Evolutionary conservation across 139 green algal species (phyloP).

Genomic region (Pseudopediastrum boryanum): DNA sequence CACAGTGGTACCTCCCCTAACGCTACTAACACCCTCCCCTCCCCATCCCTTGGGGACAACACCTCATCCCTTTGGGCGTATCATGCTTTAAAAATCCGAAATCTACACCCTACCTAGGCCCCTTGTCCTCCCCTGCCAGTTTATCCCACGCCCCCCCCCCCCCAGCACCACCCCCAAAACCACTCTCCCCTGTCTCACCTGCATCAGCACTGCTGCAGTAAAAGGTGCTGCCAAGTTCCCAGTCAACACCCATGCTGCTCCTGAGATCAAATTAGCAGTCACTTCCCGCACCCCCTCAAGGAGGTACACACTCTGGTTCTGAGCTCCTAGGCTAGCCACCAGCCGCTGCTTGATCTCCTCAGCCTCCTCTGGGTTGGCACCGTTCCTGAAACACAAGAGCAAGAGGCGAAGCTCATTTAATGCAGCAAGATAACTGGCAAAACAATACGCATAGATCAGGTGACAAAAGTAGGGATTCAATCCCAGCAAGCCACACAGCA

Average conservation of each 20-base stretch:
- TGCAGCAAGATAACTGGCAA: no score
- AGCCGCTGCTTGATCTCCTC: constrained; percentile 33
- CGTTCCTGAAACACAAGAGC: background rate
- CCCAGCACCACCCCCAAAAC: background rate
- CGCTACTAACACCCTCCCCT: background rate
- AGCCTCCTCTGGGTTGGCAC: constrained; percentile 6
- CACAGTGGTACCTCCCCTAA: no score
- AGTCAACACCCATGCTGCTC: constrained; percentile 42
- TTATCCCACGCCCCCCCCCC: background rate
- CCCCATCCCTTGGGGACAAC: background rate
- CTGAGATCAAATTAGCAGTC: constrained; percentile 21
- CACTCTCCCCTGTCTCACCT: background rate
- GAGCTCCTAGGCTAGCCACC: constrained; percentile 25
- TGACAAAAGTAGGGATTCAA: background rate
- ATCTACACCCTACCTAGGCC: background rate
- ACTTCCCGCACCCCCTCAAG: constrained; percentile 43
- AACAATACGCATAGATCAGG: background rate
- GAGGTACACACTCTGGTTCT: constrained; percentile 30
- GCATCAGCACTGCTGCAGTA: constrained; percentile 25
- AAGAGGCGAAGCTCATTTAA: no score
- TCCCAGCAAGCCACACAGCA: background rate
- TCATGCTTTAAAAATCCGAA: background rate
- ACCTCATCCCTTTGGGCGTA: background rate
- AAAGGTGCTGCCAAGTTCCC: constrained; percentile 51
- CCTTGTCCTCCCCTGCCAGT: background rate